Conservation (phyloP, 2,329 filamentous ascomycete species). For the Penicillium palitans region DNA sequence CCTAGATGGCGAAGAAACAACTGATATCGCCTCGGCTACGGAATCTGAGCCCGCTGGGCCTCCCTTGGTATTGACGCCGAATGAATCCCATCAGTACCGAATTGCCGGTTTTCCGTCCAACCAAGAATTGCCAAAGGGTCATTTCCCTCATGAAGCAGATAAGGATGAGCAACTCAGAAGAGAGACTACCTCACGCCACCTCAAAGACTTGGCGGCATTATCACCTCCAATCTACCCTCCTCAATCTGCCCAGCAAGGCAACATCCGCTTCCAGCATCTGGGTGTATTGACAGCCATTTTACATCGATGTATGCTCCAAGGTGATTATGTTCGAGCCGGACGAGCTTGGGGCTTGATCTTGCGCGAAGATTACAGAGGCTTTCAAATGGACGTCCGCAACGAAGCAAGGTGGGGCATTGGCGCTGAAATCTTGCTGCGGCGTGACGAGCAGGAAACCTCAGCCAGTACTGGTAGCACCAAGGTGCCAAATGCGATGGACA, state of each 20-base stretch:
- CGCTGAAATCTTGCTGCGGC: slow-evolving; percentile 76
- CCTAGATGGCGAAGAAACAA: slow-evolving; percentile 28
- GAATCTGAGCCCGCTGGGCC: slow-evolving; percentile 23
- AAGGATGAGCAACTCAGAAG: slow-evolving; percentile 13
- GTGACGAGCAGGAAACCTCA: slow-evolving; percentile 32
- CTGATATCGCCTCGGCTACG: slow-evolving; percentile 30
- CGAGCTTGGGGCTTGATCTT: slow-evolving; percentile 74
- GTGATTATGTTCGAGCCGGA: slow-evolving; percentile 70
- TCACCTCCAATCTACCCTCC: slow-evolving; percentile 38
- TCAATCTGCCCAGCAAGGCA: slow-evolving; percentile 35
- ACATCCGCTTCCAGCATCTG: slow-evolving; percentile 56
- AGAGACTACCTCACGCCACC: slow-evolving; percentile 16
- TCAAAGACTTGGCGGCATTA: slow-evolving; percentile 33
- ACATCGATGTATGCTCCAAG: slow-evolving; percentile 69
- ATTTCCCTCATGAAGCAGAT: slow-evolving; percentile 44
- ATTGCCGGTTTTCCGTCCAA: slow-evolving; percentile 43
- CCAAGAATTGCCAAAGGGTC: slow-evolving; percentile 40
- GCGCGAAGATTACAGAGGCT: slow-evolving; percentile 58
- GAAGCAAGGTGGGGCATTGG: slow-evolving; percentile 78
- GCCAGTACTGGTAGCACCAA: slow-evolving; percentile 2
- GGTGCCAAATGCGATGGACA: background rate
- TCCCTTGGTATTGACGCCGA: slow-evolving; percentile 38
- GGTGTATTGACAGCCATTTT: slow-evolving; percentile 67
- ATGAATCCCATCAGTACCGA: slow-evolving; percentile 47
- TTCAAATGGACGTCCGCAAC: slow-evolving; percentile 65